Evolutionary conservation across 2,329 filamentous ascomycete species (phyloP), one percentile per base, ranked within the genome.

Genomic region (Mycosphaerella sp.): DNA sequence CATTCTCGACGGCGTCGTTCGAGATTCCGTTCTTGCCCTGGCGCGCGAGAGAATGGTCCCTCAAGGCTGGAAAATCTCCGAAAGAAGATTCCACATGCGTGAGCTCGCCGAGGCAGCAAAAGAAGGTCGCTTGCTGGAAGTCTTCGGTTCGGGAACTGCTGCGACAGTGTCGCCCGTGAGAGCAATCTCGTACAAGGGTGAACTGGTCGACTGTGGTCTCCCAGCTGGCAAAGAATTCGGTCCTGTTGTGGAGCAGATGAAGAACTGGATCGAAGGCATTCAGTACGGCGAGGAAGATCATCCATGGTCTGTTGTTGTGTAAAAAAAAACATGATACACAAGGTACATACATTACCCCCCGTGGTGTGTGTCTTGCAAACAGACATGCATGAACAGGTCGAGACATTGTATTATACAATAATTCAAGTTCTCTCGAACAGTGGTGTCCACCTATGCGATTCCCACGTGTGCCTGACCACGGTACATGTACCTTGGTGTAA

Each of bases 241-340:
- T 42, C 86, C 91, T 67, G 79, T 97, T 66, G 86, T 93, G 8
- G 75, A 83, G 65, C 82, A 81, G 72, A 91, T 98, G 85, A 95
- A 95, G 82, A 82, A 86, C 66, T 98, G 93, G 93, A 96, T 98
- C 59, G 91, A 95, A 76, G 85, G 77, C 29, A 91, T 95, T 63
- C 92, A 97, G 76, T 96, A 97, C 70, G 93, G 93, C 59, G 91
- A 96, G 61, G 87, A 92, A 73, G 82, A 89, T 70, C 89, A 96
- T 71, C 80, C 85, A 62, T 98, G 93, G 93, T 4, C 10, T 34
- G 8, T 38, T 38, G 34, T 38, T 11, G 34, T 38, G 4, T 38
- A 9, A 38, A 29, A 29, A 29, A 6, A 29, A 3, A 29, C 14
- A 29, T 29, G 2, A 21, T 21, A 21, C 21, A 21, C 14, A 17